Conservation (phyloP, 352 stramenopile genomes). For the Phytophthora capsici region DNA sequence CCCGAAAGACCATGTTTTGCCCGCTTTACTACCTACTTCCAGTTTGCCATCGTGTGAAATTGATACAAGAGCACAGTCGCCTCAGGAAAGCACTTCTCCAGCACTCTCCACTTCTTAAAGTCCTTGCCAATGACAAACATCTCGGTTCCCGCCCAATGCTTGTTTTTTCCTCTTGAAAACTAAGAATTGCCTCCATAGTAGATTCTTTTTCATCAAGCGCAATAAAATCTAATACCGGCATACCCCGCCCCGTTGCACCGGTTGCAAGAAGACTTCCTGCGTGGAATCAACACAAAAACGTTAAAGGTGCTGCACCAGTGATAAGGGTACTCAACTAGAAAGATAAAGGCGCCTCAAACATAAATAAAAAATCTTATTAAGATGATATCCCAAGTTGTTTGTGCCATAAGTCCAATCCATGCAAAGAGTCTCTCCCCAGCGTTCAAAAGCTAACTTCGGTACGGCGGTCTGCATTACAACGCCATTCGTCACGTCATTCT, state of each 20-base stretch:
- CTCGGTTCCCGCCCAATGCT: background rate
- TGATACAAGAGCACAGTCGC: conserved; percentile 3
- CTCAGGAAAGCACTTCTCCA: conserved; percentile 1
- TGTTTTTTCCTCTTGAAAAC: conserved; percentile 26
- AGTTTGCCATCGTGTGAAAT: conserved; percentile 9
- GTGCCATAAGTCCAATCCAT: conserved; percentile 11
- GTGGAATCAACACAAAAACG: background rate
- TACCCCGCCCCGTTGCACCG: background rate
- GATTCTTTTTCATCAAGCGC: conserved; percentile 7
- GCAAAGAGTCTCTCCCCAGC: conserved; percentile 2
- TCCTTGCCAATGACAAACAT: conserved; percentile 14
- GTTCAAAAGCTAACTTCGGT: background rate
- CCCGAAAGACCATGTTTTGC: background rate
- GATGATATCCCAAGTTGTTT: background rate
- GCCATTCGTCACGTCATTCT: background rate
- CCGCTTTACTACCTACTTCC: too few relatives aligned
- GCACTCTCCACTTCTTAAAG: conserved; percentile 1
- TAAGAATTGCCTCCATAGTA: conserved; percentile 16
- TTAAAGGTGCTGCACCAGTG: too few relatives aligned
- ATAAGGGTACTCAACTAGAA: background rate
- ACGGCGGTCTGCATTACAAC: background rate
- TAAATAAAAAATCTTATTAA: too few relatives aligned
- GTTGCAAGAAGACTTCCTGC: background rate
- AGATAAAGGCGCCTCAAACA: background rate
- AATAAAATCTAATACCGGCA: background rate